These are phyloP conservation scores for Talaromyces piceae DNA, from an alignment of 2,329 filamentous ascomycete genomes.

Conservation along the genomic window DNA sequence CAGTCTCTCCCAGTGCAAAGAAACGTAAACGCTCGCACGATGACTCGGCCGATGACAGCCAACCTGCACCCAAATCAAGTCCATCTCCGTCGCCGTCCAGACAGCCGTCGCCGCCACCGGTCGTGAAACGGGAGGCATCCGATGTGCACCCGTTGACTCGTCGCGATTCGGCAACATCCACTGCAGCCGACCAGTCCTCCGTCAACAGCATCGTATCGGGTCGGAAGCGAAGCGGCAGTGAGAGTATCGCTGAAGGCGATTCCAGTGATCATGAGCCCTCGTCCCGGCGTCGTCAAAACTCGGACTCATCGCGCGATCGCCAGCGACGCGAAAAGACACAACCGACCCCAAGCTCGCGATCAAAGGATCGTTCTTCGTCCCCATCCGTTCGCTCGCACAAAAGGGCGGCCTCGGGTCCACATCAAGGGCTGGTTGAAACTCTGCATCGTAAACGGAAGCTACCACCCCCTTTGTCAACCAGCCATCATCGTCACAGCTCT, in stretches of 20 bases:
- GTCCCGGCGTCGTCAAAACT: constrained; percentile 1
- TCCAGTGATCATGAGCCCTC: constrained; percentile 19
- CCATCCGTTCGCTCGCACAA: constrained; percentile 30
- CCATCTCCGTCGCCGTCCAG: constrained; percentile 19
- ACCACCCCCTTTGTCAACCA: constrained; percentile 35
- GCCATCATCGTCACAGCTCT: constrained; percentile 35
- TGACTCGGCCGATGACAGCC: constrained; percentile 17
- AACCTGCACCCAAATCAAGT: constrained; percentile 16
- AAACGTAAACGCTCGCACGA: constrained; percentile 14
- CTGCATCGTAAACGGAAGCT: constrained; percentile 29
- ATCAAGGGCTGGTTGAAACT: constrained; percentile 16
- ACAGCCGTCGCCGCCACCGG: constrained; percentile 23
- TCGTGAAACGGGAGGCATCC: constrained; percentile 30
- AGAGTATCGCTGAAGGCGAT: constrained; percentile 25
- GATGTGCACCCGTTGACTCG: constrained; percentile 25
- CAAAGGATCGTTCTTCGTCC: constrained; percentile 27
- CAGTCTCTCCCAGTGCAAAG: constrained; percentile 6
- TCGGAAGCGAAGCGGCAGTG: constrained; percentile 33
- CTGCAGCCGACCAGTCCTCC: constrained; percentile 10
- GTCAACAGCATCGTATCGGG: constrained; percentile 17
- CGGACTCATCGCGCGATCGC: constrained; percentile 15
- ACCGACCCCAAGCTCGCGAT: constrained; percentile 20
- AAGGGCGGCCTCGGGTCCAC: constrained; percentile 29
- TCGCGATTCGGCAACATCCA: constrained; percentile 15
- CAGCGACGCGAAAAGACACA: constrained; percentile 21